Evolutionary conservation across 768 basidiomycete genomes (phyloP).

Genomic region (Tylopilus intermedius): DNA sequence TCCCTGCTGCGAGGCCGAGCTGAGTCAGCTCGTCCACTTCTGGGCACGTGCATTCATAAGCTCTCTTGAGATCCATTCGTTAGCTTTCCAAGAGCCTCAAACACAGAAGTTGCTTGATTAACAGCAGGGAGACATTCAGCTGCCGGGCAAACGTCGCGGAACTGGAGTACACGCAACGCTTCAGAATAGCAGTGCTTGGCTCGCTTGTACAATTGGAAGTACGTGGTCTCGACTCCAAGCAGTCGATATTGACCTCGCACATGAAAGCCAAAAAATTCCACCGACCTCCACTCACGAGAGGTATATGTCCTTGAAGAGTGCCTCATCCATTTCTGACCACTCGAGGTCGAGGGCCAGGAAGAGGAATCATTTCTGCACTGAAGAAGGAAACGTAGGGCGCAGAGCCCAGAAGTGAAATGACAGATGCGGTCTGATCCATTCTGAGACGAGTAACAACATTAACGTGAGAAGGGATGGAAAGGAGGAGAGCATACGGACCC

Average conservation of each 20-base stretch:
- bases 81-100: conserved; percentile 55
- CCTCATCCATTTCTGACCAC: conserved; percentile 52
- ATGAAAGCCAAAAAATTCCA: not conserved
- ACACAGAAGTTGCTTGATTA: conserved; percentile 24
- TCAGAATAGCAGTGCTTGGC: conserved; percentile 79
- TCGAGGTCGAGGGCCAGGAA: conserved; percentile 46
- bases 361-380: conserved; percentile 57
- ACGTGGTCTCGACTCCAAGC: conserved; percentile 57
- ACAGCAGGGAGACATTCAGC: conserved; percentile 24
- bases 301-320: conserved; percentile 61
- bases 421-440: conserved; percentile 90
- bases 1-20: conserved; percentile 64
- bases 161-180: conserved; percentile 73
- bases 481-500: conserved; percentile 44
- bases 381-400: conserved; percentile 84
- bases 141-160: conserved; percentile 62
- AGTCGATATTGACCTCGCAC: not conserved
- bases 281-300: conserved; percentile 75
- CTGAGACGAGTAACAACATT: conserved; percentile 30
- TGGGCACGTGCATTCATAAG: conserved; percentile 78
- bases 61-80: conserved; percentile 78
- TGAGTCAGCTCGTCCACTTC: conserved; percentile 68
- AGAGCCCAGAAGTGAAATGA: conserved; percentile 65
- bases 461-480: conserved; percentile 3
- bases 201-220: conserved; percentile 81